Percentiles rank a stretch among this genome's conserved stretches.
Conservation (phyloP, 805 yeast genomes). For the Myxozyma neotropica region DNA sequence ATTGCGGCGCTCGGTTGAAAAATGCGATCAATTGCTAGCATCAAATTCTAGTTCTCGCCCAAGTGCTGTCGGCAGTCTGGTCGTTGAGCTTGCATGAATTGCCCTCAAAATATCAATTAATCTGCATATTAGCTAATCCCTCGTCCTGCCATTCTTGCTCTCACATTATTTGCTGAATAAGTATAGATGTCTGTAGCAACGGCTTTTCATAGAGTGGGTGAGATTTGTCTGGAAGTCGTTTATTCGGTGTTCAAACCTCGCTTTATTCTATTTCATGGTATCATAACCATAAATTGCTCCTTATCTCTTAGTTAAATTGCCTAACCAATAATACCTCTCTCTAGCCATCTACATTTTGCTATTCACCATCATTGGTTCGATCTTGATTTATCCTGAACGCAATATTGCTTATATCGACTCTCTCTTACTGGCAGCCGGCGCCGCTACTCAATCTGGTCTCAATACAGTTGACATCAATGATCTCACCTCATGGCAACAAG, state of each 20-base stretch:
- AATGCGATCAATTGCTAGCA: too few relatives aligned
- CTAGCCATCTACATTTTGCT: slow-evolving; percentile 58
- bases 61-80: too few relatives aligned
- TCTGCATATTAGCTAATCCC: too few relatives aligned
- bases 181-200: too few relatives aligned
- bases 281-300: not conserved
- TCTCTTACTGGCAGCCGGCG: slow-evolving; percentile 72
- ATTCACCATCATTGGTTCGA: slow-evolving; percentile 66
- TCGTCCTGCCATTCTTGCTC: too few relatives aligned
- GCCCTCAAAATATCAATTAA: too few relatives aligned
- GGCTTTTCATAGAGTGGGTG: not conserved
- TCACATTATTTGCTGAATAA: too few relatives aligned
- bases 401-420: slow-evolving; percentile 74
- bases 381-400: slow-evolving; percentile 73
- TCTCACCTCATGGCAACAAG: slow-evolving; percentile 75
- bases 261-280: slow-evolving; percentile 30
- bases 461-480: slow-evolving; percentile 74
- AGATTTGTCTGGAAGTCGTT: not conserved
- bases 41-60: too few relatives aligned
- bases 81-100: too few relatives aligned
- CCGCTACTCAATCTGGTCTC: slow-evolving; percentile 89
- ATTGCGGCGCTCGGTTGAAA: too few relatives aligned
- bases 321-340: slow-evolving; percentile 52
- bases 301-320: not conserved
- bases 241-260: slow-evolving; percentile 29